phyloP scores from a whole-genome alignment of 768 basidiomycete genomes.

The Fomitopsis pulvina region DNA sequence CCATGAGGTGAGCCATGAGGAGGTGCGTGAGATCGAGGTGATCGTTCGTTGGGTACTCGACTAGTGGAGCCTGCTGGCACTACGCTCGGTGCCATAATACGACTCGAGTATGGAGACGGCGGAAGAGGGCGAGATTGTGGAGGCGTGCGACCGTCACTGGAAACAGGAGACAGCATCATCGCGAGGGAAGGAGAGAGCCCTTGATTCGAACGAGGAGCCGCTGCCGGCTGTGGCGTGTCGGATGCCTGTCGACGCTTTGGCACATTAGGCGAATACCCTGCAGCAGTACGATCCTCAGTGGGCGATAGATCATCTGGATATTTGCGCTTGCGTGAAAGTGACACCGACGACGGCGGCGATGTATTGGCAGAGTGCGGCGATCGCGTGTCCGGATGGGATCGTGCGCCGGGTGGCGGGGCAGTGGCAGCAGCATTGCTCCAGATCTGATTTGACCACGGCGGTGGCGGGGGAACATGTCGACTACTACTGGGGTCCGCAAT shows the following conservation, averaged over 20 bases:
- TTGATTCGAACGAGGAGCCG: slow-evolving; percentile 30
- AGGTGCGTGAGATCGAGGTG: background rate
- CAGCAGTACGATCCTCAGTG: slow-evolving; percentile 12
- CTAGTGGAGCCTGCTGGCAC: background rate
- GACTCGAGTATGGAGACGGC: background rate
- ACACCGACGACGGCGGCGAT: slow-evolving; percentile 14
- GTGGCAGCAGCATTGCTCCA: slow-evolving; percentile 26
- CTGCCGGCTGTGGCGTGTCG: slow-evolving; percentile 15
- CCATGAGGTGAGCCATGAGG: background rate
- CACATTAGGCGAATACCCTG: slow-evolving; percentile 11
- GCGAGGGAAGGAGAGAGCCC: slow-evolving; percentile 55
- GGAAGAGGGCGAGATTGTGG: slow-evolving; percentile 11
- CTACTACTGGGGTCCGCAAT: slow-evolving; percentile 8
- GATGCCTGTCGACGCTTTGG: slow-evolving; percentile 22
- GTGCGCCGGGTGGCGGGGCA: slow-evolving; percentile 21
- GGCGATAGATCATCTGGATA: slow-evolving; percentile 23
- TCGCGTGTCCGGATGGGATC: slow-evolving; percentile 12
- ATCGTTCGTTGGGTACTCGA: slow-evolving; percentile 1
- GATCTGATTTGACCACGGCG: slow-evolving; percentile 28
- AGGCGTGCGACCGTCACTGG: slow-evolving; percentile 17
- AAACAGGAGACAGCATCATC: slow-evolving; percentile 52
- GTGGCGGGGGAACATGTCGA: slow-evolving; percentile 34
- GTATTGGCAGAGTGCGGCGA: slow-evolving; percentile 9
- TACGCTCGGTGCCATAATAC: background rate
- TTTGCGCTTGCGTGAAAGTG: slow-evolving; percentile 26